Percentiles rank a stretch among this genome's conserved stretches.
Conservation (phyloP, 495 filamentous ascomycete species). For the Lentithecium fluviatile region DNA sequence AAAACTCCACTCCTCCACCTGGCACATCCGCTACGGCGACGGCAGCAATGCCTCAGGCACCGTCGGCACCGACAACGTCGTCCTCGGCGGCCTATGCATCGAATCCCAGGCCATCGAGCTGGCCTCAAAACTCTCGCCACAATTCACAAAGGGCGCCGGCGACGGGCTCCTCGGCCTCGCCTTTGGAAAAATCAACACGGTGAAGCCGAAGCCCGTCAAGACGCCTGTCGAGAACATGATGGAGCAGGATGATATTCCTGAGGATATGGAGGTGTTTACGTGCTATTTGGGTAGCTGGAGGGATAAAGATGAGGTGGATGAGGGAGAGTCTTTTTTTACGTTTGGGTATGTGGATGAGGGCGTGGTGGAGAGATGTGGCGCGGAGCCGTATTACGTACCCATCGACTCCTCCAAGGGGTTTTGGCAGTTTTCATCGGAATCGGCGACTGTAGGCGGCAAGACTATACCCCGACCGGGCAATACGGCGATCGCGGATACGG, state of each 20-base stretch:
- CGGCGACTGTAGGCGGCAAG: slow-evolving; percentile 61
- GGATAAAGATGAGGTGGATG: slow-evolving; percentile 54
- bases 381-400: slow-evolving; percentile 61
- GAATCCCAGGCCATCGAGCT: slow-evolving; percentile 69
- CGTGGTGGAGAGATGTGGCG: slow-evolving; percentile 51
- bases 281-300: slow-evolving; percentile 66
- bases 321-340: slow-evolving; percentile 70
- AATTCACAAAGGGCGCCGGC: slow-evolving; percentile 59
- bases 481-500: slow-evolving; percentile 78
- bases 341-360: slow-evolving; percentile 75
- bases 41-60: slow-evolving; percentile 66
- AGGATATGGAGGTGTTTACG: slow-evolving; percentile 67
- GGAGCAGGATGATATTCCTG: slow-evolving; percentile 61
- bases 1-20: slow-evolving; percentile 50
- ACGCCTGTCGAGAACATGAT: slow-evolving; percentile 81
- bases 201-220: slow-evolving; percentile 58
- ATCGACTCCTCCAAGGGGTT: slow-evolving; percentile 70
- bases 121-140: slow-evolving; percentile 60
- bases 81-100: slow-evolving; percentile 66
- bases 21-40: slow-evolving; percentile 76
- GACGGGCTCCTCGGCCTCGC: slow-evolving; percentile 76
- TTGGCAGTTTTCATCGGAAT: slow-evolving; percentile 67
- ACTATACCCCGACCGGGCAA: slow-evolving; percentile 58
- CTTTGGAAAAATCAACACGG: slow-evolving; percentile 68
- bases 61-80: slow-evolving; percentile 68